Conservation (phyloP, 2,329 filamentous ascomycete genomes). For the Lizonia empirigonia region DNA sequence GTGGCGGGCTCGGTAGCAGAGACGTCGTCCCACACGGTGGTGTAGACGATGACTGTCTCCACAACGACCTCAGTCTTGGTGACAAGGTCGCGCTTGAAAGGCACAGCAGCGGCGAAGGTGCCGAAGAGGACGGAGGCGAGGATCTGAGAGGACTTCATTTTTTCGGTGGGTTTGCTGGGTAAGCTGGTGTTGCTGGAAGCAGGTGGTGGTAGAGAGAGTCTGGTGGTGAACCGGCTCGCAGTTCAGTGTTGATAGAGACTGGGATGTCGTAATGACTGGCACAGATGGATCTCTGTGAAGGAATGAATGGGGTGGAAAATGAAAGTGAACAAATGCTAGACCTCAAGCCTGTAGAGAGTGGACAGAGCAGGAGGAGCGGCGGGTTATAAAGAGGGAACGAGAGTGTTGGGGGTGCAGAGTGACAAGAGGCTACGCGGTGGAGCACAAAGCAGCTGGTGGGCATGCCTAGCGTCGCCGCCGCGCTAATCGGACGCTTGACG, state of each 20-base stretch:
- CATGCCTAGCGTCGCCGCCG: slow-evolving; percentile 19
- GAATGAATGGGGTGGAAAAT: slow-evolving; percentile 32
- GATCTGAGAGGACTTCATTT: slow-evolving; percentile 47
- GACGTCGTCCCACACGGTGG: slow-evolving; percentile 42
- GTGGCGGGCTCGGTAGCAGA: slow-evolving; percentile 25
- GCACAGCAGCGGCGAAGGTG: slow-evolving; percentile 40
- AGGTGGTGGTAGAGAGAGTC: slow-evolving; percentile 21
- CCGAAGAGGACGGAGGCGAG: slow-evolving; percentile 45
- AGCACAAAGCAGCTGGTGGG: slow-evolving; percentile 7
- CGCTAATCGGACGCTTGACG: not conserved
- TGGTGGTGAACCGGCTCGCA: slow-evolving; percentile 44
- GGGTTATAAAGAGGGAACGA: slow-evolving; percentile 35
- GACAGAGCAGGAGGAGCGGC: slow-evolving; percentile 34
- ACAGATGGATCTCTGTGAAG: slow-evolving; percentile 43
- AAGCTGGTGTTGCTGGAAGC: slow-evolving; percentile 28
- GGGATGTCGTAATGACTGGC: slow-evolving; percentile 39
- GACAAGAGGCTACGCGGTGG: slow-evolving; percentile 19
- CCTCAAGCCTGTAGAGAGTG: slow-evolving; percentile 50
- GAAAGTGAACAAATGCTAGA: slow-evolving; percentile 40
- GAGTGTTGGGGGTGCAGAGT: slow-evolving; percentile 21
- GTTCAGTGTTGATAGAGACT: slow-evolving; percentile 37
- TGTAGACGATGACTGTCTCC: slow-evolving; percentile 45
- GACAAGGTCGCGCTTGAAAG: slow-evolving; percentile 44
- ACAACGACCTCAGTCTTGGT: slow-evolving; percentile 42
- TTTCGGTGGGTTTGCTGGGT: slow-evolving; percentile 21